Evolutionary conservation across 2,329 filamentous ascomycete genomes (phyloP).

Genomic region (Diaporthe caulivora): DNA sequence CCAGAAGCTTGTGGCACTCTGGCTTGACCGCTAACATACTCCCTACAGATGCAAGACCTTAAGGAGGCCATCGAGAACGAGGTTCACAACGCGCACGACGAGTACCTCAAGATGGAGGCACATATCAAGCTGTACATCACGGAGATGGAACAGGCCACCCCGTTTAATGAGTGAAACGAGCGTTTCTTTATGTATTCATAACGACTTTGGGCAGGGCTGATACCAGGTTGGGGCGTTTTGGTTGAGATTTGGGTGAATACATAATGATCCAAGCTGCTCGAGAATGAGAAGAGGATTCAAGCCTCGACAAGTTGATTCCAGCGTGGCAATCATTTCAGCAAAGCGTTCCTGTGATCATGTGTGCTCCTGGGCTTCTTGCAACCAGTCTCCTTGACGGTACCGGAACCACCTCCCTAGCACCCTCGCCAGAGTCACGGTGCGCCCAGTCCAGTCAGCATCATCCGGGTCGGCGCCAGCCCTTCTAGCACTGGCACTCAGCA

Average conservation of each 20-base stretch:
- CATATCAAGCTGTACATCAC: conserved; percentile 98
- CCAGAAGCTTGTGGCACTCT: conserved; percentile 19
- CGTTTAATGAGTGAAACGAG: conserved; percentile 37
- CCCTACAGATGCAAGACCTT: conserved; percentile 87
- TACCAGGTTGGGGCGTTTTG: conserved; percentile 39
- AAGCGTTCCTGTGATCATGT: neutral
- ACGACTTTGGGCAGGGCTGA: conserved; percentile 39
- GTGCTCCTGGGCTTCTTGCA: conserved; percentile 29
- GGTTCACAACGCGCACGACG: conserved; percentile 88
- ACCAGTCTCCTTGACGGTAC: conserved; percentile 58
- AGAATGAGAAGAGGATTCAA: neutral
- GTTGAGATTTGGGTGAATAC: conserved; percentile 19
- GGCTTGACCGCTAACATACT: conserved; percentile 42
- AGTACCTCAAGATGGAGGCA: conserved; percentile 97
- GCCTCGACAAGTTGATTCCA: neutral
- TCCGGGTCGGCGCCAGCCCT: conserved; percentile 56
- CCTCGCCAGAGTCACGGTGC: conserved; percentile 67
- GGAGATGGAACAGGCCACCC: conserved; percentile 95
- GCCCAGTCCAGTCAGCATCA: conserved; percentile 68
- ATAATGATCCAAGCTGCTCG: conserved; percentile 29
- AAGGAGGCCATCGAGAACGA: conserved; percentile 98
- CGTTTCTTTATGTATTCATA: conserved; percentile 45
- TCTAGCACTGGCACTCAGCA: conserved; percentile 69
- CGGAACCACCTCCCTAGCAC: conserved; percentile 76
- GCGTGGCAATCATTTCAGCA: neutral